A percentile compares a stretch with the other conserved stretches of the same genome.
phyloP scores from a whole-genome alignment of 208 protist species.

The Naegleria gruberi region DNA sequence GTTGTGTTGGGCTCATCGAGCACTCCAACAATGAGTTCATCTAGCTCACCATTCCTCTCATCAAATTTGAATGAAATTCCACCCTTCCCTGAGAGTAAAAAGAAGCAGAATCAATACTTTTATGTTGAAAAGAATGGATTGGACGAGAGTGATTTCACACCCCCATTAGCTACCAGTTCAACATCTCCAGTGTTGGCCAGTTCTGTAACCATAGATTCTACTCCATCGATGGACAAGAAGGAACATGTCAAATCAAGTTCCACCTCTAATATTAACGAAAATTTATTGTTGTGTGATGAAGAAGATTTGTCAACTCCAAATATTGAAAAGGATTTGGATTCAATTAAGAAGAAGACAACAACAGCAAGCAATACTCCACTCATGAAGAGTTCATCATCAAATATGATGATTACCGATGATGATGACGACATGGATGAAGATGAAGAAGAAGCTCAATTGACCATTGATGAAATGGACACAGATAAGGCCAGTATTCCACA shows the following conservation, averaged over 20 bases:
- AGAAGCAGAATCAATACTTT: background rate
- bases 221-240: background rate
- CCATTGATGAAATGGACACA: background rate
- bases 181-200: too few species aligned
- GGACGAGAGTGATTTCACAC: background rate
- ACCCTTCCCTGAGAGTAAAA: too few species aligned
- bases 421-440: background rate
- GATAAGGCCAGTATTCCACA: background rate
- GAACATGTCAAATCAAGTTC: background rate
- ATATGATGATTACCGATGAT: background rate
- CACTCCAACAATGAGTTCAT: too few species aligned
- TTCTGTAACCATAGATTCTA: too few species aligned
- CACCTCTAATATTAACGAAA: background rate
- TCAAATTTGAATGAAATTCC: too few species aligned
- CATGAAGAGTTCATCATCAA: background rate
- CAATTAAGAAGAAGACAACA: background rate
- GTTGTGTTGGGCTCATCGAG: background rate
- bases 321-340: background rate
- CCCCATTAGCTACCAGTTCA: background rate
- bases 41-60: too few species aligned
- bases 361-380: background rate
- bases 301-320: background rate
- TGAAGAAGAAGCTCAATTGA: background rate
- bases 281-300: conserved; percentile 4
- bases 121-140: background rate